Evolutionary conservation across 106 monocot species (phyloP).

Genomic region (Cymbidium sinense): DNA sequence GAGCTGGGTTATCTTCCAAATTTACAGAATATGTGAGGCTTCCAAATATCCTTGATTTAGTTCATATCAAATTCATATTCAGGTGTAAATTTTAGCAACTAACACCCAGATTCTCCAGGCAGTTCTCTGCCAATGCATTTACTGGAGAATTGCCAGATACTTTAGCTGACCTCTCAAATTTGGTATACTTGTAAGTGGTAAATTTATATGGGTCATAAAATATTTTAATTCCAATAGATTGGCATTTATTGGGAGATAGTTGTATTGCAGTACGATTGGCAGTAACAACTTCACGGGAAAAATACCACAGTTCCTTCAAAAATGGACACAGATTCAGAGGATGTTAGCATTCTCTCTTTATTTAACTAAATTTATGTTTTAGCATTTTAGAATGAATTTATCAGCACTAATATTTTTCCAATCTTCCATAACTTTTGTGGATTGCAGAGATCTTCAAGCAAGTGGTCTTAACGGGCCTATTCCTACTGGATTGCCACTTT

Average conservation of each 20-base stretch:
- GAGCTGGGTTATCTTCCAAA: conserved; percentile 4
- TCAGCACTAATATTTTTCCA: too few relatives aligned
- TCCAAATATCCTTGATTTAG: background rate
- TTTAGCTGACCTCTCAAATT: conserved; percentile 5
- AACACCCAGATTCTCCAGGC: background rate
- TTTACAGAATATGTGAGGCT: conserved; percentile 5
- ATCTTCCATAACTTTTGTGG: background rate
- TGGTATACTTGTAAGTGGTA: conserved; percentile 7
- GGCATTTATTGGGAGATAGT: background rate
- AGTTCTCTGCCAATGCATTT: conserved; percentile 7
- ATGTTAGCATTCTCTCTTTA: background rate
- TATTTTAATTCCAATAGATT: background rate
- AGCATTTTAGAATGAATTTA: background rate
- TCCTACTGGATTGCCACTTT: background rate
- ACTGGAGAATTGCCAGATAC: conserved; percentile 8
- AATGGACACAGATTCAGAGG: conserved; percentile 7
- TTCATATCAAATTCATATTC: background rate
- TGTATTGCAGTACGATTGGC: conserved; percentile 6
- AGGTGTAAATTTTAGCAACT: background rate
- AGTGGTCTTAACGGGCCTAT: conserved; percentile 10
- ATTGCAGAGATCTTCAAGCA: conserved; percentile 12
- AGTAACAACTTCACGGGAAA: conserved; percentile 9
- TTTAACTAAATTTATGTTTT: background rate
- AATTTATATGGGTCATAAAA: background rate
- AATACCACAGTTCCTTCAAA: conserved; percentile 11